These are phyloP conservation scores for Bidens hawaiensis DNA, from an alignment of 140 eudicot species.

Conservation along the genomic window DNA sequence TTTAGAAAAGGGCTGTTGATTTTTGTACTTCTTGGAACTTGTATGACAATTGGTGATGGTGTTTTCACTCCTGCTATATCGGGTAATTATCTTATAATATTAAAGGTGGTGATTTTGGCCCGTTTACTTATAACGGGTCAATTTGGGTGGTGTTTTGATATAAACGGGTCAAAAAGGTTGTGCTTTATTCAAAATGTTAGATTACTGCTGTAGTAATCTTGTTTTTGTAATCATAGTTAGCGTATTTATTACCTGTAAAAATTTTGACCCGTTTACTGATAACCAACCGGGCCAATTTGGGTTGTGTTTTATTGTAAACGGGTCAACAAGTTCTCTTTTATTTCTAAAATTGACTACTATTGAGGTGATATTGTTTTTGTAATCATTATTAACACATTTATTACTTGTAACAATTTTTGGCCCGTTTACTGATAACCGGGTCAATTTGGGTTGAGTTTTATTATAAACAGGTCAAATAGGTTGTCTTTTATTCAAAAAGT, in stretches of 20 bases:
- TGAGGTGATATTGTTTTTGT: not conserved
- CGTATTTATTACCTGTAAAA: no score
- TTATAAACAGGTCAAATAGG: no score
- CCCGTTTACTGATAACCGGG: no score
- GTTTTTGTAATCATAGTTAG: no score
- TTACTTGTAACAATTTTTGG: not conserved
- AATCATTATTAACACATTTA: not conserved
- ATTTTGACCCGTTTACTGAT: no score
- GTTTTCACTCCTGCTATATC: conserved; percentile 70
- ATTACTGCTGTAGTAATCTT: no score
- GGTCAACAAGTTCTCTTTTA: no score
- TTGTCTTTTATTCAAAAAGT: not conserved
- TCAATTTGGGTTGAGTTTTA: no score
- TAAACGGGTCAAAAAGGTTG: not conserved
- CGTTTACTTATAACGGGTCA: not conserved
- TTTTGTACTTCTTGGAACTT: conserved; percentile 60
- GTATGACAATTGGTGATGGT: conserved; percentile 79
- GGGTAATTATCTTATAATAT: conserved; percentile 33
- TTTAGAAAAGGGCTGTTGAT: conserved; percentile 42
- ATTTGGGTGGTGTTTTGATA: not conserved
- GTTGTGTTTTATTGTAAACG: no score
- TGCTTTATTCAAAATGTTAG: no score
- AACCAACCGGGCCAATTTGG: no score
- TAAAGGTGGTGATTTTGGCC: no score
- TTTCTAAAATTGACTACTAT: not conserved